Base-by-base conservation (phyloP, 2,329 filamentous ascomycete species). In the Pseudocercospora pini-densiflorae region DNA sequence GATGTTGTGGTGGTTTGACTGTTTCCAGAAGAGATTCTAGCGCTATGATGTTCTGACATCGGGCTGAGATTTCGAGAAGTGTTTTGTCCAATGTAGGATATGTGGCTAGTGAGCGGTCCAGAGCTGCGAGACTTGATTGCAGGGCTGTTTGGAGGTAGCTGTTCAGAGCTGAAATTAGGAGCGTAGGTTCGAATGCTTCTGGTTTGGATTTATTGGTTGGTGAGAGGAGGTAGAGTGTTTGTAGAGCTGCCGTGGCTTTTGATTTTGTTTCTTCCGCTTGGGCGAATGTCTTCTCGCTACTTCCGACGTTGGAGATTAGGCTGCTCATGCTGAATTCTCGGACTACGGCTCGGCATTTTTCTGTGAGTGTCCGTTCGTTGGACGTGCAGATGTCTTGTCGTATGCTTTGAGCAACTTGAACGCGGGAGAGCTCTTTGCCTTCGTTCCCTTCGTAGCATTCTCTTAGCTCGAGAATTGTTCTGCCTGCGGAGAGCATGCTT, bases 21-120 rank as follows among this genome's bases (percentile, higher is more conserved):
- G 84, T 82, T 59, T 88, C 87, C 6, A 98, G 87, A 1, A 97
- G 86, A 1, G 89, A 83, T 80, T 97, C 93, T 2, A 98, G 82
- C 0, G 93, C 92, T n/a, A 97, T 89, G 45, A 98, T 88, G 75
- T 96, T 97, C 77, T 97, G 94, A 76, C 94, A 97, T 54, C 92
- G 87, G 5, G 90, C 88, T 6, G 92, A 91, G 23, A 97, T 88
- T 74, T 98, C 95, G 16, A 88, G 83, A 1, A 98, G 84, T 0
- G 93, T 91, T 60, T 92, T 87, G 57, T 98, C 94, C 31, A 98
- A 85, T 0, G 87, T 90, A 0, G 94, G 92, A 2, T 98, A 84
- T 65, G 92, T 91, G 3, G 90, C 89, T 16, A 99, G 84, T 0
- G 92, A 90, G 23, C 93, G 85, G 1, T 91, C 85, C 9, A 99